Base-by-base conservation (phyloP, 805 yeast genomes). In the Gaillardinia entomophila region DNA sequence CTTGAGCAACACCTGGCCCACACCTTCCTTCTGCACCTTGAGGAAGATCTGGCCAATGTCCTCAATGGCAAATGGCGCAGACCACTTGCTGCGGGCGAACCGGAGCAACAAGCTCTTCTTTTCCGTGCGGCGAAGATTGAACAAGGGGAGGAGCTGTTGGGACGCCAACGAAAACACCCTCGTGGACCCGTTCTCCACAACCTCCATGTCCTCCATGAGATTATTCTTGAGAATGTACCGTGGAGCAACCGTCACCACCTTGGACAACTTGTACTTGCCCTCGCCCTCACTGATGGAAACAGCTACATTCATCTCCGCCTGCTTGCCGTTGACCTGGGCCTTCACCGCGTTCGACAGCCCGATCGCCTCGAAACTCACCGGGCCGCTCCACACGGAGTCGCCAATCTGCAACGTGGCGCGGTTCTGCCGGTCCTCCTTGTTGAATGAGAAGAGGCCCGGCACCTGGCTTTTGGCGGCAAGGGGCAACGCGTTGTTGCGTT, bases 401-500 rank as follows among this genome's bases (percentile, higher is more conserved):
- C 73, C 82, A 14, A 85, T 68, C 38, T 73, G 71, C 5, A 89
- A 46, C 16, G 71, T 48, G 0, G 89, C 94, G 36, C 94, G 66
- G 45, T 82, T 80, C 26, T 68, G 72, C 17, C 78, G 71, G 31
- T 75, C 80, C 22, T 69, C 73, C 11, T 62, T 64, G 16, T 75
- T 81, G 49, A 86, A 90, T 0, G 98, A 90, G 62, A 92, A 89
- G 84, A 92, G 77, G 36, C 73, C 74, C 0, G 96, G 96, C 6
- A 39, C 37, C 10, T 49, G 40, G 12, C 57, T 53, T 22, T 51
- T 62, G 2, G 75, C 65, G 11, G 52, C 53, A 0, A 84, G 73
- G 13, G 61, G 54, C 27, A 79, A 60, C 12, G 71, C 60, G 49
- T 82, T 84, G 17, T 71, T 66, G 22, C 79, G 79, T 31, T 75